Evolutionary conservation across 495 filamentous ascomycete species (phyloP).

Genomic region (Clohesyomyces aquaticus): DNA sequence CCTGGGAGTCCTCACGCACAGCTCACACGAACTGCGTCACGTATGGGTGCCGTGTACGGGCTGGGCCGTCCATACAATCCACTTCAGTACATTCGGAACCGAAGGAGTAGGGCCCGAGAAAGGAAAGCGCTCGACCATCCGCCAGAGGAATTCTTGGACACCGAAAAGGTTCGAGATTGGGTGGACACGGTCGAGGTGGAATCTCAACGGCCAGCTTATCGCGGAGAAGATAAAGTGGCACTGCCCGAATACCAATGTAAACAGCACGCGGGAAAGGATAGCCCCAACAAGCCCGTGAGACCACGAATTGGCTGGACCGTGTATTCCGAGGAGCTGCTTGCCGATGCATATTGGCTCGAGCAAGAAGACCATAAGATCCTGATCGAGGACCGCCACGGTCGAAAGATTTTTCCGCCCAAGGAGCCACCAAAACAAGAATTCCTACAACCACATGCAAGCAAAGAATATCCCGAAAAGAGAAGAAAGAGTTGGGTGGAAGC

Average conservation of each 20-base stretch:
- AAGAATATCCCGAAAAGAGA: conserved; percentile 46
- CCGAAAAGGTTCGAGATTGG: conserved; percentile 71
- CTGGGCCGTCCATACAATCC: conserved; percentile 78
- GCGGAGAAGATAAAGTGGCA: conserved; percentile 46
- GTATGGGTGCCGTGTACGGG: conserved; percentile 34
- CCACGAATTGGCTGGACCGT: conserved; percentile 79
- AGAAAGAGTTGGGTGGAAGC: conserved; percentile 38
- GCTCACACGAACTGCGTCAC: conserved; percentile 39
- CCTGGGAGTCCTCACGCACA: conserved; percentile 42
- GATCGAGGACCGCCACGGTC: conserved; percentile 73
- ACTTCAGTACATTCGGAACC: conserved; percentile 83
- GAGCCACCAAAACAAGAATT: conserved; percentile 29
- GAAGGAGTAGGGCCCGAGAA: conserved; percentile 75
- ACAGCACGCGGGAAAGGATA: conserved; percentile 19
- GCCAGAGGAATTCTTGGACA: conserved; percentile 75
- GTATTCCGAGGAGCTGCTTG: conserved; percentile 76
- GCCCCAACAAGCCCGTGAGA: conserved; percentile 43
- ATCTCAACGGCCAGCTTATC: conserved; percentile 53
- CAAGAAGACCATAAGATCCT: conserved; percentile 72
- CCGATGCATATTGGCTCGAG: conserved; percentile 85
- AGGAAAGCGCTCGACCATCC: conserved; percentile 70
- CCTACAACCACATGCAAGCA: conserved; percentile 31
- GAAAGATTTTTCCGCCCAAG: conserved; percentile 63
- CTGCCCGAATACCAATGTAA: conserved; percentile 59
- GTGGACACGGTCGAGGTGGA: conserved; percentile 65